Percentiles rank a stretch among this genome's conserved stretches.
Evolutionary conservation across 371 early-diverging fungal species (phyloP).

Genomic region (Apophysomyces ossiformis): DNA sequence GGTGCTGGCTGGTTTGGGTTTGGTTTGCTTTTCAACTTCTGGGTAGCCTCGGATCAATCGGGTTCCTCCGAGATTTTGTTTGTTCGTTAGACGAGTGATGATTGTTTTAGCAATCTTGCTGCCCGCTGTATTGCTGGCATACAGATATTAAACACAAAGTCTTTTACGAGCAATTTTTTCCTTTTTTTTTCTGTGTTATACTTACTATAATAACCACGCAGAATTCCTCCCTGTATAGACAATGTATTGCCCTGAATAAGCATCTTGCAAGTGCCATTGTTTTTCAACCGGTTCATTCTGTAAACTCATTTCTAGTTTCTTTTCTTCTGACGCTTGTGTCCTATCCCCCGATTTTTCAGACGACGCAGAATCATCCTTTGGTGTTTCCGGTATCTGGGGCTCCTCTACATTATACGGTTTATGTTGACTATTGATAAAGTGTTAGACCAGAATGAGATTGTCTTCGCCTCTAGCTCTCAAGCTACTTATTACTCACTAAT

Average conservation of each 20-base stretch:
- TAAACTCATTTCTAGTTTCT: slow-evolving; percentile 35
- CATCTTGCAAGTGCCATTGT: slow-evolving; percentile 74
- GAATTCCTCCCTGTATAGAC: slow-evolving; percentile 64
- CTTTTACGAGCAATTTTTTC: not conserved
- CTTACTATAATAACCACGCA: slow-evolving; percentile 73
- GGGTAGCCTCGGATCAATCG: slow-evolving; percentile 75
- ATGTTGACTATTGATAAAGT: slow-evolving; percentile 3
- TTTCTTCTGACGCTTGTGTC: slow-evolving; percentile 31
- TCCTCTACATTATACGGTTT: slow-evolving; percentile 16
- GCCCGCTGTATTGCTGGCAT: slow-evolving; percentile 38
- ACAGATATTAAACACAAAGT: not conserved
- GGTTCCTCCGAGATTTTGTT: slow-evolving; percentile 70
- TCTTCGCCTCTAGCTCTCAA: not conserved
- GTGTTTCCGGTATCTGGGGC: slow-evolving; percentile 1
- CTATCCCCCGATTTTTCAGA: not conserved
- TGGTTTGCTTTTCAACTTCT: slow-evolving; percentile 60
- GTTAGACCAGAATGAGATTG: not conserved
- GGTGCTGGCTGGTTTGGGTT: not conserved
- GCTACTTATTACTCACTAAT: slow-evolving; percentile 50
- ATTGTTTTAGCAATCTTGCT: slow-evolving; percentile 76
- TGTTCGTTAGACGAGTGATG: slow-evolving; percentile 65
- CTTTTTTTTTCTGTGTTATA: not conserved
- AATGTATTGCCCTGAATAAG: slow-evolving; percentile 75
- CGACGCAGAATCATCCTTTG: slow-evolving; percentile 3
- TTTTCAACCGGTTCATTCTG: slow-evolving; percentile 49